phyloP scores from a whole-genome alignment of 345 rosid species.

The Jatropha curcas region DNA sequence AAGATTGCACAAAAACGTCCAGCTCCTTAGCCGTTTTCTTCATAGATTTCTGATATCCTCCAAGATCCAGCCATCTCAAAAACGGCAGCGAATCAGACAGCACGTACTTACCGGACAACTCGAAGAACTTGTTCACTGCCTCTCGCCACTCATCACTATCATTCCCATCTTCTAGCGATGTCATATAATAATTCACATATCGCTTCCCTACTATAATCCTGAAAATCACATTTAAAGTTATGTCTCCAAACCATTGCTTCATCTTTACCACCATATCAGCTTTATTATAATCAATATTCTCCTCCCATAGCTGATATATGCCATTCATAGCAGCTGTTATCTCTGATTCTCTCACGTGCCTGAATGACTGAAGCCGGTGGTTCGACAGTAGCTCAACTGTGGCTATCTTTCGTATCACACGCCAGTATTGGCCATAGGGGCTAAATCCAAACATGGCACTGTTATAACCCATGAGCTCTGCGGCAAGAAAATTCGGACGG shows the following conservation, averaged over 20 bases:
- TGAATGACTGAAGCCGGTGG: conserved; percentile 16
- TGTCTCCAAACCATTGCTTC: too few species aligned
- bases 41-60: conserved; percentile 33
- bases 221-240: too few species aligned
- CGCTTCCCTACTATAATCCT: too few species aligned
- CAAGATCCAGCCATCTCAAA: too few species aligned
- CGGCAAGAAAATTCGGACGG: conserved; percentile 5
- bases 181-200: too few species aligned
- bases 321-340: not conserved
- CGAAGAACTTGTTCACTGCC: too few species aligned
- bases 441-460: not conserved
- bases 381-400: conserved; percentile 18
- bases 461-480: conserved; percentile 15
- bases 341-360: conserved; percentile 3
- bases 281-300: not conserved
- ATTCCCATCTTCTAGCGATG: too few species aligned
- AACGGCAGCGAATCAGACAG: too few species aligned
- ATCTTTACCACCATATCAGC: conserved; percentile 21
- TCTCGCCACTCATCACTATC: too few species aligned
- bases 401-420: conserved; percentile 20
- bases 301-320: conserved; percentile 2
- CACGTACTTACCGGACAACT: too few species aligned
- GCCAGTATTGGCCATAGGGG: conserved; percentile 22
- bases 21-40: too few species aligned
- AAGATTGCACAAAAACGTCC: conserved; percentile 23